Evolutionary conservation across 768 basidiomycete genomes (phyloP).

Genomic region (Boletus reticuloceps): DNA sequence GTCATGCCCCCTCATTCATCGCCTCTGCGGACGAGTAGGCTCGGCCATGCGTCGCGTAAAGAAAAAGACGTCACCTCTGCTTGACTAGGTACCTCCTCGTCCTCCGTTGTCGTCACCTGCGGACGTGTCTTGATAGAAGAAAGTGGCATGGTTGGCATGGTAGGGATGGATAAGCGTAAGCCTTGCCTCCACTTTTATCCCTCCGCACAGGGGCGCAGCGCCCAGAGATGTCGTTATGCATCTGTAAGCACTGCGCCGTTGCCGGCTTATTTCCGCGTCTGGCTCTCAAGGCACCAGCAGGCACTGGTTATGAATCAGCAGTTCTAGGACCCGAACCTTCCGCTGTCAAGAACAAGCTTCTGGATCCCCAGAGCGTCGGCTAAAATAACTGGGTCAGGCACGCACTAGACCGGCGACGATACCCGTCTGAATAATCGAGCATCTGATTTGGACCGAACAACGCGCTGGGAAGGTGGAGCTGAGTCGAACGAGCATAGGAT

Average conservation of each 20-base stretch:
- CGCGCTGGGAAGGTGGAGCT: no score
- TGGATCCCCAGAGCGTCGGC: no score
- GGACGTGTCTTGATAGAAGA: background rate
- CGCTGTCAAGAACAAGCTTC: no score
- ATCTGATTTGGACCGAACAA: no score
- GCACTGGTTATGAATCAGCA: no score
- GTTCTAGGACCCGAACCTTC: no score
- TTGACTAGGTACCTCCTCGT: conserved; percentile 1
- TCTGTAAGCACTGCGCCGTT: background rate
- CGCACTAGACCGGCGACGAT: no score
- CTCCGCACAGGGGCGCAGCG: background rate
- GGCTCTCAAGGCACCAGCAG: background rate
- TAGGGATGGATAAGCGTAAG: background rate
- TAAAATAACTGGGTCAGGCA: no score
- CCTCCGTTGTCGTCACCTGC: background rate
- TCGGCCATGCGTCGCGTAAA: background rate
- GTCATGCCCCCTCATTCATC: background rate
- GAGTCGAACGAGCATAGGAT: no score
- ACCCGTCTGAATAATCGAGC: no score
- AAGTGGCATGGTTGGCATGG: background rate
- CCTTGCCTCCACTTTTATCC: conserved; percentile 5
- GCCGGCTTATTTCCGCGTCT: background rate
- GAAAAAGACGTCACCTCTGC: conserved; percentile 9
- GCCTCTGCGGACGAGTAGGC: no score
- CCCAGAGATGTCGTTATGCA: background rate